Conservation (phyloP, 768 basidiomycete species). For the Mycena sanguinolenta region DNA sequence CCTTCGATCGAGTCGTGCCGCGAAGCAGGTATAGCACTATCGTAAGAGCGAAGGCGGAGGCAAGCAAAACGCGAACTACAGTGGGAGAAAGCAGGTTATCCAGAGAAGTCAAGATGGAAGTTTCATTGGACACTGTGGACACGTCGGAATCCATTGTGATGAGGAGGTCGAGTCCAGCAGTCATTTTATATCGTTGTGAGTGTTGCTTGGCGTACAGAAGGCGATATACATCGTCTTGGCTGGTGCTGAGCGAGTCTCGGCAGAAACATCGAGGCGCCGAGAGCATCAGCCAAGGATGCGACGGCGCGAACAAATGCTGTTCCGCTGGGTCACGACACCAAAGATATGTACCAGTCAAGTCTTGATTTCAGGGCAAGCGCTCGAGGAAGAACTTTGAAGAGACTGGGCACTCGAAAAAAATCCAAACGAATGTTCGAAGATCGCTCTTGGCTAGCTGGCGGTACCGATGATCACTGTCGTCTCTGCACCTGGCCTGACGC, state of each 20-base stretch:
- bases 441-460: neutral
- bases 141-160: slow-evolving; percentile 10
- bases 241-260: neutral
- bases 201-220: neutral
- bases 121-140: slow-evolving; percentile 17
- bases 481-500: too few species aligned
- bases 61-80: neutral
- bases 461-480: too few species aligned
- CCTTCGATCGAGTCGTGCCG: neutral
- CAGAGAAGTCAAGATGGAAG: slow-evolving; percentile 20
- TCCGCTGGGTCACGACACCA: too few species aligned
- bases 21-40: slow-evolving; percentile 1
- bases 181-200: neutral
- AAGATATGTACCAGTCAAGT: too few species aligned
- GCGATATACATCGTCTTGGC: neutral
- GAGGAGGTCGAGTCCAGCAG: neutral
- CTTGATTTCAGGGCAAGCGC: too few species aligned
- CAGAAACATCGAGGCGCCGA: neutral
- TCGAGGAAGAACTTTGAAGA: too few species aligned
- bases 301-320: too few species aligned
- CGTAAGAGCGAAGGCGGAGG: neutral
- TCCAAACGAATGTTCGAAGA: neutral
- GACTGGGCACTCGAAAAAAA: too few species aligned
- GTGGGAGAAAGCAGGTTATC: slow-evolving; percentile 6
- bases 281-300: too few species aligned